A percentile compares a stretch with the other conserved stretches of the same genome.
Conservation (phyloP, 306 rosid genomes). For the Vicia sativa region DNA sequence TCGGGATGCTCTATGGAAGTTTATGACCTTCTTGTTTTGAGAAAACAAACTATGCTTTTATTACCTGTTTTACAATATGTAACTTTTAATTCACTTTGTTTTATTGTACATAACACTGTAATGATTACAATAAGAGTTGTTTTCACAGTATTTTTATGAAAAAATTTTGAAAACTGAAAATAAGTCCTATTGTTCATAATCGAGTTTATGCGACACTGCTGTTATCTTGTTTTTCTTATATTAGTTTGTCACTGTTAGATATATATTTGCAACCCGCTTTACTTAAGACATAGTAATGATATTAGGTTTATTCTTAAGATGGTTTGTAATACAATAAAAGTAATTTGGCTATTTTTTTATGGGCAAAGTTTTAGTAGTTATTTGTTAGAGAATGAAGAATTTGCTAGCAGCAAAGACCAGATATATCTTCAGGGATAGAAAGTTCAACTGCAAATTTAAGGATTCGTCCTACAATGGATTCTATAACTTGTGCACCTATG, state of each 20-base stretch:
- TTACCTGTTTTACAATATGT: not conserved
- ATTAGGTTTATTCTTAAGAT: not conserved
- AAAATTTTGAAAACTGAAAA: not conserved
- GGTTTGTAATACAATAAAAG: not conserved
- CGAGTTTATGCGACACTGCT: too few relatives aligned
- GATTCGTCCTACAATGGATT: too few relatives aligned
- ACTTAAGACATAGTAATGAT: not conserved
- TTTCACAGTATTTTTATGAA: not conserved
- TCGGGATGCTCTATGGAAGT: conserved; percentile 28
- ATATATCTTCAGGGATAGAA: too few relatives aligned
- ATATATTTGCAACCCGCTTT: too few relatives aligned
- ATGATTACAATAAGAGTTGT: not conserved
- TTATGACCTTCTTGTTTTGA: not conserved
- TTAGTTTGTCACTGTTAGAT: too few relatives aligned
- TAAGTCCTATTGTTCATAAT: not conserved
- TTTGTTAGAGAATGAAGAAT: too few relatives aligned
- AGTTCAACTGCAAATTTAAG: too few relatives aligned
- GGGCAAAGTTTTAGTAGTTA: too few relatives aligned
- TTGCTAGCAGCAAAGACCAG: too few relatives aligned
- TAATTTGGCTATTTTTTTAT: too few relatives aligned
- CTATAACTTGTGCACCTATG: too few relatives aligned
- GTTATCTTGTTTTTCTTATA: too few relatives aligned
- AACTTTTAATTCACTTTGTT: not conserved
- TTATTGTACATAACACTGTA: not conserved
- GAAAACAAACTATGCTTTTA: not conserved